Evolutionary conservation across 73 alveolate species (phyloP).

Genomic region (Paramecium caudatum): DNA sequence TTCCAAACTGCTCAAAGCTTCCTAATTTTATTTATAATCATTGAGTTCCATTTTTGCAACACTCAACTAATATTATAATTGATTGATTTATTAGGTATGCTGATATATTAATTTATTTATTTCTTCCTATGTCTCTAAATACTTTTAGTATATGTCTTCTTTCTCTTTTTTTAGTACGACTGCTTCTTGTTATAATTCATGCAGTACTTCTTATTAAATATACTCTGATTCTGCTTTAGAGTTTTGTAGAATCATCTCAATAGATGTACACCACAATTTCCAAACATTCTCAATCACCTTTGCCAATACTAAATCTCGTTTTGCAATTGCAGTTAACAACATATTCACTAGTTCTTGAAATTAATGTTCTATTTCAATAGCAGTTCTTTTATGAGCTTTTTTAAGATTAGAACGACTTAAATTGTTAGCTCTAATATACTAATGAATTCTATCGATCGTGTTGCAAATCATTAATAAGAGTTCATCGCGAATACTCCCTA

Average conservation of each 20-base stretch:
- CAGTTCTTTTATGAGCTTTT: constrained; percentile 49
- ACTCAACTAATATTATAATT: not conserved
- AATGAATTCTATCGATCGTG: constrained; percentile 19
- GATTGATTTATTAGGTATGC: constrained; percentile 15
- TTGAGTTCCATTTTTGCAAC: constrained; percentile 26
- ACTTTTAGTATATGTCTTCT: constrained; percentile 1
- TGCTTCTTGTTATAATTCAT: constrained; percentile 42
- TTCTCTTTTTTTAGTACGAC: not conserved
- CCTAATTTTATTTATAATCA: constrained; percentile 56
- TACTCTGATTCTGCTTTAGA: constrained; percentile 35
- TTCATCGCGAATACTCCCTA: not conserved
- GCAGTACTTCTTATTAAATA: constrained; percentile 29
- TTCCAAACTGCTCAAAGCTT: constrained; percentile 25
- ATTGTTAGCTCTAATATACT: constrained; percentile 14
- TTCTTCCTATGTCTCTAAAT: not conserved
- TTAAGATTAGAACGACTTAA: not conserved
- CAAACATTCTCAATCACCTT: constrained; percentile 32
- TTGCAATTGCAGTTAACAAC: constrained; percentile 43
- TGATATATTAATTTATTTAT: constrained; percentile 8
- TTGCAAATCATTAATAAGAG: not conserved
- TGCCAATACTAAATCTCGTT: constrained; percentile 26
- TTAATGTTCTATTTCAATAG: constrained; percentile 28
- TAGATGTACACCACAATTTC: not conserved
- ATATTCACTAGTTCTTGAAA: not conserved
- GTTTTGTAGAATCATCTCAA: not conserved